A percentile compares a stretch with the other conserved stretches of the same genome.
Conservation (phyloP, 169 alveolate genomes). For the Plasmodium gonderi region DNA sequence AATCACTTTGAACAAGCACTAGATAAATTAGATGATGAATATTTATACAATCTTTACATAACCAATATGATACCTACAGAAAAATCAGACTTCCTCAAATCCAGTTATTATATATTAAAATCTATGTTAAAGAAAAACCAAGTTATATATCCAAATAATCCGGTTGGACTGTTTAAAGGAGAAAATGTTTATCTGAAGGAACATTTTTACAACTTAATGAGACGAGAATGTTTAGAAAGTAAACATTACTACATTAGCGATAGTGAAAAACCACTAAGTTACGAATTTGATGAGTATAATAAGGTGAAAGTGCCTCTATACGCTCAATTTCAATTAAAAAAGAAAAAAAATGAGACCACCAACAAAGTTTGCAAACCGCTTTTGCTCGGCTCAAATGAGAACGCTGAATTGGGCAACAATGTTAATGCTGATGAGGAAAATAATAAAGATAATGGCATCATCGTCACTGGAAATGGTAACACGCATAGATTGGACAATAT, state of each 20-base stretch:
- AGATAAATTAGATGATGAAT: conserved; percentile 56
- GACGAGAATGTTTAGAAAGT: conserved; percentile 58
- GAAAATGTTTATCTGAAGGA: conserved; percentile 68
- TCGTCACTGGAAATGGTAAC: too few species aligned
- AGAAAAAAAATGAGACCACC: not conserved
- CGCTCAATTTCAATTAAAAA: conserved; percentile 38
- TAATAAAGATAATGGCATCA: too few species aligned
- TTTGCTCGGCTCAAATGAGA: too few species aligned
- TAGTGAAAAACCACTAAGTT: conserved; percentile 37
- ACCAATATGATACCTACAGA: conserved; percentile 67
- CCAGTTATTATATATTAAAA: conserved; percentile 35
- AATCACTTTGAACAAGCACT: conserved; percentile 28
- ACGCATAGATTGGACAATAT: not conserved
- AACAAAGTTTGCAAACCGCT: too few species aligned
- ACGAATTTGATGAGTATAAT: conserved; percentile 18
- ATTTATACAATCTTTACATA: conserved; percentile 30
- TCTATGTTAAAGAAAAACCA: conserved; percentile 62
- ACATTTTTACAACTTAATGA: conserved; percentile 27
- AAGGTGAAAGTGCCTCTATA: conserved; percentile 39
- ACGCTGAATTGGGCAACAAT: too few species aligned
- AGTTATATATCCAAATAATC: conserved; percentile 49
- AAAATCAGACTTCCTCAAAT: conserved; percentile 35
- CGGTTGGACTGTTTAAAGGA: conserved; percentile 65
- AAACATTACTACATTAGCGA: conserved; percentile 51
- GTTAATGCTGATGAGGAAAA: not conserved